phyloP scores from a whole-genome alignment of 176 grass and related monocot species.

The Raddia distichophylla region DNA sequence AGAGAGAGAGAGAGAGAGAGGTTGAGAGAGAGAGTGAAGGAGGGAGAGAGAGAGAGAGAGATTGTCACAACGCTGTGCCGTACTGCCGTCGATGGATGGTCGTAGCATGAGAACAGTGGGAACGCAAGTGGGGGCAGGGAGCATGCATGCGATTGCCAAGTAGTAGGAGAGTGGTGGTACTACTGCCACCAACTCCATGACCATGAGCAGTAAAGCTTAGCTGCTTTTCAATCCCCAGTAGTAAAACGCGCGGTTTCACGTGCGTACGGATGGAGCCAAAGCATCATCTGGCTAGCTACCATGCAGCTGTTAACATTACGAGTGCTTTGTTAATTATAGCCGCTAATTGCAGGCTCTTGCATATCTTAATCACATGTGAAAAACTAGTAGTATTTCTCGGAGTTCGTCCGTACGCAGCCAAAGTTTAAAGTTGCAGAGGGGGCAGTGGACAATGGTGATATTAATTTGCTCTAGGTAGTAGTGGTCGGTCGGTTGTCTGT shows the following conservation, averaged over 20 bases:
- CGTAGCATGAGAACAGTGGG: constrained; percentile 30
- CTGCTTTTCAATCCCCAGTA: constrained; percentile 3
- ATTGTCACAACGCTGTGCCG: constrained; percentile 10
- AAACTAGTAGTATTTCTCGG: constrained; percentile 30
- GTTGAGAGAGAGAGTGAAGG: neutral
- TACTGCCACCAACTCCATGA: neutral
- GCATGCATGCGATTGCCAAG: neutral
- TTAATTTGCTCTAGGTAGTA: constrained; percentile 64
- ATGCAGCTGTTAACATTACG: neutral
- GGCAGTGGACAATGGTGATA: constrained; percentile 33
- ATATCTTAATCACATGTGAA: constrained; percentile 25
- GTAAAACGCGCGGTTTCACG: constrained; percentile 45
- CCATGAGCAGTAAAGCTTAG: neutral
- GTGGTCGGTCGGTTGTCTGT: constrained; percentile 95
- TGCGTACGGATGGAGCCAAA: constrained; percentile 38
- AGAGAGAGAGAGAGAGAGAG: neutral
- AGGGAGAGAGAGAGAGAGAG: neutral
- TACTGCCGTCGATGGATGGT: neutral
- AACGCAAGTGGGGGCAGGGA: neutral
- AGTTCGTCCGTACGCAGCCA: constrained; percentile 29
- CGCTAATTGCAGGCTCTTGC: neutral
- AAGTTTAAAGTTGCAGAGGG: constrained; percentile 43
- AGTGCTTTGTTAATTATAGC: neutral
- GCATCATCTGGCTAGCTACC: constrained; percentile 10
- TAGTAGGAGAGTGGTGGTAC: neutral